phyloP scores from a whole-genome alignment of 2,329 filamentous ascomycete genomes.

The Diaporthe longicolla region DNA sequence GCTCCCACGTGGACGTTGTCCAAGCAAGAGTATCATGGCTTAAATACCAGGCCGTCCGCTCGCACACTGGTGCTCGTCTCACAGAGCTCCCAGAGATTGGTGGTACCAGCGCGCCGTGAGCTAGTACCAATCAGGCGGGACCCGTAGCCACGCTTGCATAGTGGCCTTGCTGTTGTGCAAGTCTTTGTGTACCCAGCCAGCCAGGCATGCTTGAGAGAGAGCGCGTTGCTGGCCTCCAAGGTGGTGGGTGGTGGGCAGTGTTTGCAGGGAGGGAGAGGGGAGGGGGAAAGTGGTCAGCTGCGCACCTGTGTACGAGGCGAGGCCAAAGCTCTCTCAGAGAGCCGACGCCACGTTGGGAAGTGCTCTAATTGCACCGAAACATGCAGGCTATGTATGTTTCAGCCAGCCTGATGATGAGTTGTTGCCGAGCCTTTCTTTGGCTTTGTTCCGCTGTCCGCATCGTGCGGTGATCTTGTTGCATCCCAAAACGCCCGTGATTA shows the following conservation, averaged over 20 bases:
- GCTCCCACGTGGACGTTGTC: neutral
- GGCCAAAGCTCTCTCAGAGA: neutral
- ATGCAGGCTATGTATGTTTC: constrained; percentile 28
- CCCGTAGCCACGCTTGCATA: neutral
- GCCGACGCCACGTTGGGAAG: neutral
- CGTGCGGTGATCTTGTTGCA: neutral
- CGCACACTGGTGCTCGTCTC: no score
- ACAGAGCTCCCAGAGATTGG: neutral
- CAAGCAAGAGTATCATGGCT: neutral
- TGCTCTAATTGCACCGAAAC: constrained; percentile 24
- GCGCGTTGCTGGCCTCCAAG: neutral
- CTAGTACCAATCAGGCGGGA: neutral
- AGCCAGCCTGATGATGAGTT: neutral
- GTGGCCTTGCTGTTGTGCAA: neutral
- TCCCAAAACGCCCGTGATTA: neutral
- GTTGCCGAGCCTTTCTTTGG: neutral
- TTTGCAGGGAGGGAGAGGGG: neutral
- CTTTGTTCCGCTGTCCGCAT: constrained; percentile 17
- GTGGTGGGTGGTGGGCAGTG: neutral
- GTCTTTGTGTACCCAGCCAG: constrained; percentile 6
- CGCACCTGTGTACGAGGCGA: constrained; percentile 12
- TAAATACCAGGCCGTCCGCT: no score
- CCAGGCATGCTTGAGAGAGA: neutral
- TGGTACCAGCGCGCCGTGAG: neutral
- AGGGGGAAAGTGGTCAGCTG: neutral